Percentiles rank a stretch among this genome's conserved stretches.
Evolutionary conservation across 768 basidiomycete genomes (phyloP).

Genomic region (Lentinula edodes): DNA sequence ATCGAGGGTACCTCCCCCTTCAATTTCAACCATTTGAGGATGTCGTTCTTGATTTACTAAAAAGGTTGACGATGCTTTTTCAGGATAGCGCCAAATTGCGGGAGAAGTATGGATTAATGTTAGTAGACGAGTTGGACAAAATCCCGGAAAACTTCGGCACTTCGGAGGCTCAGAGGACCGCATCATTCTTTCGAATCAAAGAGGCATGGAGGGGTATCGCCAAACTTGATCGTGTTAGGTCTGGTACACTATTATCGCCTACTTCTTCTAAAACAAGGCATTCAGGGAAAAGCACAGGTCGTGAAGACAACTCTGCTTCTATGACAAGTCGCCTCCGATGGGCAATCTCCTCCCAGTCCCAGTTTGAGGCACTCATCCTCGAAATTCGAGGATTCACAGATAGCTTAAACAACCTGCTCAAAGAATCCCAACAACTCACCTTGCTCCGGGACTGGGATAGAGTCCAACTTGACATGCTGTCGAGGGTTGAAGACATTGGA

Average conservation of each 20-base stretch:
- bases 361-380: conserved; percentile 5
- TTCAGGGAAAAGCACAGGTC: not conserved
- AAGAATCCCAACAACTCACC: conserved; percentile 5
- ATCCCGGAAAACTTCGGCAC: not conserved
- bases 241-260: not conserved
- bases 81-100: not conserved
- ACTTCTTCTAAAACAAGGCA: not conserved
- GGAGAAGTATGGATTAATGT: not conserved
- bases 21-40: conserved; percentile 4
- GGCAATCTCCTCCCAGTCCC: conserved; percentile 8
- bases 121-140: not conserved
- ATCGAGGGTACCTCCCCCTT: not conserved
- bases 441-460: conserved; percentile 5
- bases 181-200: not conserved
- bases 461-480: conserved; percentile 1
- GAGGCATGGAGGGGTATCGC: not conserved
- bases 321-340: conserved; percentile 1
- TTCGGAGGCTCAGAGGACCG: not conserved
- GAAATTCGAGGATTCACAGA: conserved; percentile 5
- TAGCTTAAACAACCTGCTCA: conserved; percentile 7
- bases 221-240: not conserved
- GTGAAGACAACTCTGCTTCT: not conserved
- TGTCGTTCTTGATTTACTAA: conserved; percentile 4
- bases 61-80: not conserved
- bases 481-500: not conserved